Evolutionary conservation across 257 asterid species (phyloP).

Genomic region (Plantago elongata): DNA sequence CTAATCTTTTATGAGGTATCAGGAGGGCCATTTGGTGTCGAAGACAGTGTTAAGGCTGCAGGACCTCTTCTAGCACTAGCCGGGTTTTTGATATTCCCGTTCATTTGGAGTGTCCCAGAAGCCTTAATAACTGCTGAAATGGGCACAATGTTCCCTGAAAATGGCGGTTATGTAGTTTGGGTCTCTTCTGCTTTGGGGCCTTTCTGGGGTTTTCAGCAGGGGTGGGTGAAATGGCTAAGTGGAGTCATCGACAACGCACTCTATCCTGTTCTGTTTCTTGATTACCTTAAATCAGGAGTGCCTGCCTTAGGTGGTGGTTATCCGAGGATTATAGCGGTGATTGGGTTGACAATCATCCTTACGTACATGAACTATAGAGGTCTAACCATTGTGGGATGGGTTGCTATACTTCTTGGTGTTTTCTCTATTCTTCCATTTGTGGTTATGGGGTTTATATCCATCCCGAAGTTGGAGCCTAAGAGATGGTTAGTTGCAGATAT

Average conservation of each 20-base stretch:
- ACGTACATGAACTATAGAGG: constrained; percentile 66
- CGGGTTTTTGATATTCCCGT: constrained; percentile 52
- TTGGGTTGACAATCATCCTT: constrained; percentile 37
- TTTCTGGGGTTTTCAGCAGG: constrained; percentile 70
- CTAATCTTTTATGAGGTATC: constrained; percentile 65
- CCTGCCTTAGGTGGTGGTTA: constrained; percentile 57
- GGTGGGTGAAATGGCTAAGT: constrained; percentile 74
- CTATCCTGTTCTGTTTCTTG: constrained; percentile 58
- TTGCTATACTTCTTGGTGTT: constrained; percentile 51
- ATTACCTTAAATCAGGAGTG: constrained; percentile 55
- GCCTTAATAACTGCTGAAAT: constrained; percentile 68
- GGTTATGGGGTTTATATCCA: constrained; percentile 58
- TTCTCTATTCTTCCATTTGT: constrained; percentile 60
- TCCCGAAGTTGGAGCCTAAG: constrained; percentile 46
- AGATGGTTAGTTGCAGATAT: constrained; percentile 57
- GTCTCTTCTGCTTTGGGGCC: constrained; percentile 71
- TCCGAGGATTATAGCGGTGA: constrained; percentile 45
- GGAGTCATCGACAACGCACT: constrained; percentile 71
- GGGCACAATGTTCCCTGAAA: constrained; percentile 77
- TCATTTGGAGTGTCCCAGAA: constrained; percentile 77
- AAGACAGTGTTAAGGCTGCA: constrained; percentile 57
- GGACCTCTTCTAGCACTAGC: constrained; percentile 68
- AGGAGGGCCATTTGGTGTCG: constrained; percentile 72
- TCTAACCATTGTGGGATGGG: constrained; percentile 63
- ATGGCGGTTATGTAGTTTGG: constrained; percentile 75